Evolutionary conservation across 345 rosid genomes (phyloP), one percentile per base, ranked within the genome.

Genomic region (Limnanthes douglasii): DNA sequence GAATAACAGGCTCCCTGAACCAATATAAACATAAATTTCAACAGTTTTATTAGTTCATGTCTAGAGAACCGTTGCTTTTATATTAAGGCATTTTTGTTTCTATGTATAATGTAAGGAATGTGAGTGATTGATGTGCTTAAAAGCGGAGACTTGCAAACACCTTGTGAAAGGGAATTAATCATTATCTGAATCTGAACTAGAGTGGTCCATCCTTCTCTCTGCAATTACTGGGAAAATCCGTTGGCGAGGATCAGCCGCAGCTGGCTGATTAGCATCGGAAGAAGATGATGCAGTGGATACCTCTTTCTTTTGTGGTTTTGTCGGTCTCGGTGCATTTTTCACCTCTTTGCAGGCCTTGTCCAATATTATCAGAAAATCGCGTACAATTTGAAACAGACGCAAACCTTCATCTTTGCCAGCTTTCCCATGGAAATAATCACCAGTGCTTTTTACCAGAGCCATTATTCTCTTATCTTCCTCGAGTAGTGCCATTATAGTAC

Each of bases 371-470:
- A 92, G 51, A 51, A 92, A 85, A 60, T 92, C 86, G 4, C 99
- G 64, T 5, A 92, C 76, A 8, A 85, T 58, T 34, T 46, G 37
- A 51, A 92, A 92, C 59, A 92, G 57, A 11, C 88, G 81, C 34
- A 92, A 45, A 17, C 96, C 94, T 46, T 92, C 99, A 28, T 85
- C 93, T 63, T 71, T 85, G 28, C 85, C 88, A 1, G 94, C 59
- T 37, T 92, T 92, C 20, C 99, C 99, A 54, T 92, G 96, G 72
- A 85, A 92, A 47, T 92, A 92, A 47, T 92, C 94, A 1, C 93
- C 94, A 10, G 96, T 72, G 52, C 71, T 75, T 69, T 81, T 92
- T 72, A 85, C 94, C 42, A 92, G 31, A 37, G 69, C 66, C 78
- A 71, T 69, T 37, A 92, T 78, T 51, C 75, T 80, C 78, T 75